Percentiles rank a stretch among this genome's conserved stretches.
These are phyloP conservation scores for Neurospora sp. DNA, from an alignment of 495 filamentous ascomycete species.

Conservation along the genomic window DNA sequence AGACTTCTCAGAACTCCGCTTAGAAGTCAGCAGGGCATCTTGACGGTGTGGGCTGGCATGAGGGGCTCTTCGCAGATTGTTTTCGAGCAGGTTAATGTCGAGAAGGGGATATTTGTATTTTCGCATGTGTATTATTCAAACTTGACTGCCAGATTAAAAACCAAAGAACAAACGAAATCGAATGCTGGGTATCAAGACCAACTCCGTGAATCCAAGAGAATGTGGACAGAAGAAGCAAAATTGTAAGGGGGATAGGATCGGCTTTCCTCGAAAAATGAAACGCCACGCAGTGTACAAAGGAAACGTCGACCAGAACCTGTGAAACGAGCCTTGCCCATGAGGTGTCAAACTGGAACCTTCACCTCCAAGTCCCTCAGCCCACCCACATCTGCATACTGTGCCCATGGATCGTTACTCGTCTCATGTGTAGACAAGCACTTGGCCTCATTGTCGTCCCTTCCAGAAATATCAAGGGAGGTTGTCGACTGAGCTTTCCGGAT, in stretches of 20 bases:
- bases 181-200: not conserved
- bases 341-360: not conserved
- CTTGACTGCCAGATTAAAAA: not conserved
- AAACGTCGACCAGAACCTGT: not conserved
- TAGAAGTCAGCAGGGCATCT: not conserved
- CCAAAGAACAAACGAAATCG: not conserved
- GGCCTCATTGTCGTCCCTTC: not conserved
- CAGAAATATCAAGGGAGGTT: not conserved
- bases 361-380: constrained; percentile 16
- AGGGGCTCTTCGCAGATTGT: not conserved
- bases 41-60: not conserved
- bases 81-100: not conserved
- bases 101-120: not conserved
- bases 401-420: constrained; percentile 18
- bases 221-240: not conserved
- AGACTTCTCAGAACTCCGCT: not conserved
- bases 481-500: constrained; percentile 9
- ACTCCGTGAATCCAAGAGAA: not conserved
- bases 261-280: no score
- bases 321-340: not conserved
- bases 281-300: not conserved
- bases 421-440: not conserved
- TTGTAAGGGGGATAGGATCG: no score
- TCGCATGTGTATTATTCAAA: not conserved
- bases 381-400: constrained; percentile 23